Evolutionary conservation across 495 filamentous ascomycete species (phyloP).

Genomic region (Pseudoneurospora amorphoporcata): DNA sequence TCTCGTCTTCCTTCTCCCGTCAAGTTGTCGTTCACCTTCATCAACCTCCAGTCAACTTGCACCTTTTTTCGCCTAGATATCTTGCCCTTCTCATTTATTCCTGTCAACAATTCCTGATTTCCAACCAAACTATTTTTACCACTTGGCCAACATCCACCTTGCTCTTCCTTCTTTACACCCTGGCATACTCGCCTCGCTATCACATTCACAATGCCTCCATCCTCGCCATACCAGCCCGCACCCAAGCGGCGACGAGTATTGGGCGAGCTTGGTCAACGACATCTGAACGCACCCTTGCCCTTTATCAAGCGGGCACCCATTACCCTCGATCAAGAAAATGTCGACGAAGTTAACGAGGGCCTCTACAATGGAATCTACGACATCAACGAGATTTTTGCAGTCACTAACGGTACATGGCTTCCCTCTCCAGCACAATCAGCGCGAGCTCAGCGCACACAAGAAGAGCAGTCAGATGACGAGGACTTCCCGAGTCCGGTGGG

Average conservation of each 20-base stretch:
- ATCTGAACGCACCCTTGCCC: slow-evolving; percentile 12
- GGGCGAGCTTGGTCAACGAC: slow-evolving; percentile 9
- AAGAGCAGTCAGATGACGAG: slow-evolving; percentile 11
- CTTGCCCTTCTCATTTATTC: background rate
- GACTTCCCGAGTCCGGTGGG: slow-evolving; percentile 1
- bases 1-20: background rate
- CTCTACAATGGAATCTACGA: slow-evolving; percentile 13
- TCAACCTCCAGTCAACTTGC: background rate
- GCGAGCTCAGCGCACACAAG: background rate
- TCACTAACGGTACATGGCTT: slow-evolving; percentile 11
- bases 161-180: background rate
- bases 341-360: slow-evolving; percentile 6
- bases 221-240: background rate
- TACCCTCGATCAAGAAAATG: slow-evolving; percentile 17
- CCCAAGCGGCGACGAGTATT: slow-evolving; percentile 4
- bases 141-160: background rate
- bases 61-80: background rate
- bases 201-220: background rate
- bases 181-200: background rate
- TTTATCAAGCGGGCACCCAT: slow-evolving; percentile 12
- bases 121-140: background rate
- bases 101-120: background rate
- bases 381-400: slow-evolving; percentile 8
- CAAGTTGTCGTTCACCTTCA: background rate
- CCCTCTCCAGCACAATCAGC: slow-evolving; percentile 2